Evolutionary conservation across 2,329 filamentous ascomycete species (phyloP).

Genomic region (Penicillium nordicum): DNA sequence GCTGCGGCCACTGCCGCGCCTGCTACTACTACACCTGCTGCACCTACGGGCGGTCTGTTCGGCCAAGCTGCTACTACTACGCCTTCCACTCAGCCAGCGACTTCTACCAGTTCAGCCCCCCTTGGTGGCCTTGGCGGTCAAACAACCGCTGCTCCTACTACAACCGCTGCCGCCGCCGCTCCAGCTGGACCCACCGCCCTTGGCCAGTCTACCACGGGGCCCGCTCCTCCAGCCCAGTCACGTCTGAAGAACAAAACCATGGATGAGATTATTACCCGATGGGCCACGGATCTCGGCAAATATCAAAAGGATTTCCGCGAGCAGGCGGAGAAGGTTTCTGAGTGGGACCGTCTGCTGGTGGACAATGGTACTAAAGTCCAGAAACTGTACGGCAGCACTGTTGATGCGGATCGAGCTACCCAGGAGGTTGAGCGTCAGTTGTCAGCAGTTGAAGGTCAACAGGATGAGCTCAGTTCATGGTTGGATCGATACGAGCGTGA

Average conservation of each 20-base stretch:
- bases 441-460: conserved; percentile 82
- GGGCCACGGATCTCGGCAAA: conserved; percentile 91
- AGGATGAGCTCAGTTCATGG: conserved; percentile 84
- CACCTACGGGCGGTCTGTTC: conserved; percentile 22
- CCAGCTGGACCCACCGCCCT: conserved; percentile 43
- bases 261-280: conserved; percentile 96
- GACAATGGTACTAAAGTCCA: conserved; percentile 95
- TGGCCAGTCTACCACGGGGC: conserved; percentile 73
- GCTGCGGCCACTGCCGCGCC: conserved; percentile 32
- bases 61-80: conserved; percentile 26
- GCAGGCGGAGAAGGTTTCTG: conserved; percentile 79
- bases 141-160: conserved; percentile 22
- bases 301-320: conserved; percentile 96
- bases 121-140: neutral
- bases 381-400: conserved; percentile 85
- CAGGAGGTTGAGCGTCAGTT: conserved; percentile 92
- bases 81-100: conserved; percentile 26
- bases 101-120: conserved; percentile 2
- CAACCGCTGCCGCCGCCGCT: conserved; percentile 28
- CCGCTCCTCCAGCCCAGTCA: conserved; percentile 73
- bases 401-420: conserved; percentile 89
- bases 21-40: conserved; percentile 24
- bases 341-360: conserved; percentile 88
- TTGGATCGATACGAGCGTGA: conserved; percentile 88
- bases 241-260: conserved; percentile 97